Conservation (phyloP, 1,139 yeast genomes). For the Magnusiomyces magnusii region DNA sequence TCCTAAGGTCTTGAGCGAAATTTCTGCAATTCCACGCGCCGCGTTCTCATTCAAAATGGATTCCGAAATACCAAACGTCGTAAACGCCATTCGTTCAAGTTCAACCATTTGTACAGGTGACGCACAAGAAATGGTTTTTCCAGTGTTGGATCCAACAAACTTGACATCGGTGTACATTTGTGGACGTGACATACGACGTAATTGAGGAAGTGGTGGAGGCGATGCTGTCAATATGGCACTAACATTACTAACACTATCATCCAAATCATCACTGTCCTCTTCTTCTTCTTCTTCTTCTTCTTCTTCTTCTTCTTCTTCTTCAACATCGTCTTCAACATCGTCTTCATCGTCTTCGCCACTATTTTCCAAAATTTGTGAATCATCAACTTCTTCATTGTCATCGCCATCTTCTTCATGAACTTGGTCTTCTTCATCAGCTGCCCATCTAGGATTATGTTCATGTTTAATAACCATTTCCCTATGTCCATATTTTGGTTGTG, state of each 20-base stretch:
- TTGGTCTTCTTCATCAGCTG: constrained; percentile 6
- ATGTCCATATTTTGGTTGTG: constrained; percentile 45
- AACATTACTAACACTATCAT: constrained; percentile 17
- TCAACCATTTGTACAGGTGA: constrained; percentile 80
- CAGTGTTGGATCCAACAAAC: constrained; percentile 17
- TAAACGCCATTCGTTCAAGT: constrained; percentile 51
- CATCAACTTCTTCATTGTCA: constrained; percentile 32
- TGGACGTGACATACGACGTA: constrained; percentile 15
- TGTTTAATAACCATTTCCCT: constrained; percentile 60
- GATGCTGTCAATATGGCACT: constrained; percentile 3
- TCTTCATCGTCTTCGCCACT: constrained; percentile 29
- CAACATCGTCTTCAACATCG: constrained; percentile 29
- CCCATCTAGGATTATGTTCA: constrained; percentile 28
- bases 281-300: constrained; percentile 29
- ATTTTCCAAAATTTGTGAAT: constrained; percentile 33
- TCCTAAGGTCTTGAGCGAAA: constrained; percentile 57
- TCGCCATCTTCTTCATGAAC: constrained; percentile 21
- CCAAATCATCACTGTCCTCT: constrained; percentile 18
- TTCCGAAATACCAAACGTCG: constrained; percentile 48
- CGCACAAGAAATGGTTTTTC: constrained; percentile 44
- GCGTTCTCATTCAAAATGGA: constrained; percentile 57
- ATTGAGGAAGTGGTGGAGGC: constrained; percentile 12
- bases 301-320: constrained; percentile 27
- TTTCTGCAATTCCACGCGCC: constrained; percentile 56
- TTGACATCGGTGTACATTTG: constrained; percentile 15